A percentile compares a stretch with the other conserved stretches of the same genome.
Conservation (phyloP, 805 yeast genomes). For the Yueomyces sp. region DNA sequence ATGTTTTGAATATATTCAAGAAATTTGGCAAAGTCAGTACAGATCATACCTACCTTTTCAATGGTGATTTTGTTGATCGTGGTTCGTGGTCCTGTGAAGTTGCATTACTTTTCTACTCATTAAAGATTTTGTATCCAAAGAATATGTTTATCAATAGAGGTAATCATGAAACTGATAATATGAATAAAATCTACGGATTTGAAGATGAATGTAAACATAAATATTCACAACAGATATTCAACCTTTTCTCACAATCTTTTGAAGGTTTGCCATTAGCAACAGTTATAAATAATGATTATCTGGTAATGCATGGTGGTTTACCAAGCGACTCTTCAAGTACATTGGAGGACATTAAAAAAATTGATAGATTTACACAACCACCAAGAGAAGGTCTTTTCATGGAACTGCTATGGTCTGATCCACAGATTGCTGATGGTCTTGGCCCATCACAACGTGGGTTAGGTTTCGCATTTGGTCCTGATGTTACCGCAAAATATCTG, state of each 20-base stretch:
- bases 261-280: conserved; percentile 78
- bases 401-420: conserved; percentile 98
- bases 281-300: conserved; percentile 59
- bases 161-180: conserved; percentile 90
- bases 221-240: conserved; percentile 67
- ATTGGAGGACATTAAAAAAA: conserved; percentile 57
- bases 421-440: conserved; percentile 66
- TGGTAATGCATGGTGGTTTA: conserved; percentile 93
- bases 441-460: conserved; percentile 88
- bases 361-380: conserved; percentile 74
- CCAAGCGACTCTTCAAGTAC: conserved; percentile 65
- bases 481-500: conserved; percentile 72
- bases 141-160: conserved; percentile 76
- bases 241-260: conserved; percentile 76
- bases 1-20: conserved; percentile 67
- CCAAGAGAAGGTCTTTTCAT: conserved; percentile 85
- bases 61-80: conserved; percentile 96
- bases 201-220: conserved; percentile 91
- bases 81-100: conserved; percentile 99
- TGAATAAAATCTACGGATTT: conserved; percentile 95
- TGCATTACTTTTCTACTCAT: conserved; percentile 62
- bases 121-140: conserved; percentile 65
- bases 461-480: conserved; percentile 95
- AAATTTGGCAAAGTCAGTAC: conserved; percentile 55
- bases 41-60: conserved; percentile 67